These are phyloP conservation scores for Lonicera japonica DNA, from an alignment of 129 eudicot species.

Conservation along the genomic window DNA sequence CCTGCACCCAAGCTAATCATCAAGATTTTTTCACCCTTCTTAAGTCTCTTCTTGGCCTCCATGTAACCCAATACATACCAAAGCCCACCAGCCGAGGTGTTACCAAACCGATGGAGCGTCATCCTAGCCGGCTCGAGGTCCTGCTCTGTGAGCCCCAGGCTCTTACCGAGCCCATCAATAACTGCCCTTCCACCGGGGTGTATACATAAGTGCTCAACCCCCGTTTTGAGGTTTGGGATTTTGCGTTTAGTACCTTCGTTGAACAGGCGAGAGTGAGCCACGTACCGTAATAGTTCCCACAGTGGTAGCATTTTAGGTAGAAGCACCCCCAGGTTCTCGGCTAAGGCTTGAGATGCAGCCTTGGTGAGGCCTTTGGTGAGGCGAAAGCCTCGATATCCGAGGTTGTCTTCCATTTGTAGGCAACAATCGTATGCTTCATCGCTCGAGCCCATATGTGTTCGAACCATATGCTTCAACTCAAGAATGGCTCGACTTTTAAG, in stretches of 20 bases:
- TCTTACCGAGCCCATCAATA: constrained; percentile 46
- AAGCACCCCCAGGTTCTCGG: constrained; percentile 33
- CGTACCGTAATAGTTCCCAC: constrained; percentile 37
- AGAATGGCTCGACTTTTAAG: constrained; percentile 24
- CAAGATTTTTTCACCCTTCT: constrained; percentile 57
- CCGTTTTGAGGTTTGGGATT: constrained; percentile 33
- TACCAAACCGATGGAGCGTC: constrained; percentile 71
- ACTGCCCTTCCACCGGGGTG: constrained; percentile 87
- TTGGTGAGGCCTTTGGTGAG: constrained; percentile 38
- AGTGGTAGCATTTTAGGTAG: constrained; percentile 46
- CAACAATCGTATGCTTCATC: constrained; percentile 54
- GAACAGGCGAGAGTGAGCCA: background rate
- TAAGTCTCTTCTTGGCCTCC: no score
- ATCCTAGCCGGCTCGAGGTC: constrained; percentile 71
- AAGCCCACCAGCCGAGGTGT: constrained; percentile 67
- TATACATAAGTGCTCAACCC: constrained; percentile 57
- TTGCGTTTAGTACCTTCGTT: background rate
- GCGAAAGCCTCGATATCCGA: constrained; percentile 35
- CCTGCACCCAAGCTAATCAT: constrained; percentile 89
- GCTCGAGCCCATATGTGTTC: constrained; percentile 40
- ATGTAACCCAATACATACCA: constrained; percentile 87
- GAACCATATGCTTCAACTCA: constrained; percentile 37
- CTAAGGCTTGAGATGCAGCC: constrained; percentile 37
- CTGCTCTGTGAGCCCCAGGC: constrained; percentile 35
- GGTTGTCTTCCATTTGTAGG: constrained; percentile 43